A percentile compares a stretch with the other conserved stretches of the same genome.
phyloP scores from a whole-genome alignment of 2,329 filamentous ascomycete species.

The Fusarium sp. region DNA sequence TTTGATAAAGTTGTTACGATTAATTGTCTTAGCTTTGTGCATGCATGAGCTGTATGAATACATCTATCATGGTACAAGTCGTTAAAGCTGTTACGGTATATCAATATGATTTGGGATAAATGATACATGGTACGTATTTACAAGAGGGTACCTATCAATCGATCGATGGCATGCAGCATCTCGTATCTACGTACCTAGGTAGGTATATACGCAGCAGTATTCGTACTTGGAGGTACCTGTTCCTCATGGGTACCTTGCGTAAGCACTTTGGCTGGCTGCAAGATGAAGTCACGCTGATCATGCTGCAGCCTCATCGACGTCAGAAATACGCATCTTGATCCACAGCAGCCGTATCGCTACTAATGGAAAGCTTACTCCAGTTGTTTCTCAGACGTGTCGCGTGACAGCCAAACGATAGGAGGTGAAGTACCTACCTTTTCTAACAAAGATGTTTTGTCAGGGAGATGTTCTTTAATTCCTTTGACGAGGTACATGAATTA shows the following conservation, averaged over 20 bases:
- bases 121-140: slow-evolving; percentile 28
- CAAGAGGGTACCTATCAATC: slow-evolving; percentile 19
- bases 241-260: slow-evolving; percentile 37
- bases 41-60: slow-evolving; percentile 40
- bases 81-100: background rate
- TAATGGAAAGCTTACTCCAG: background rate
- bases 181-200: no score
- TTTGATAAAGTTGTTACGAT: slow-evolving; percentile 21
- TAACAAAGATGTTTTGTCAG: background rate
- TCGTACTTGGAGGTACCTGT: slow-evolving; percentile 10
- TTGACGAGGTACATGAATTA: slow-evolving; percentile 11
- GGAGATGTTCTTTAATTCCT: slow-evolving; percentile 1
- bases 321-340: slow-evolving; percentile 24
- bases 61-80: slow-evolving; percentile 12
- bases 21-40: slow-evolving; percentile 26
- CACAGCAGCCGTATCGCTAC: background rate
- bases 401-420: slow-evolving; percentile 9
- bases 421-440: background rate
- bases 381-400: slow-evolving; percentile 8
- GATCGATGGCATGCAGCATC: slow-evolving; percentile 22
- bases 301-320: slow-evolving; percentile 27
- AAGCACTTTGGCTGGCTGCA: slow-evolving; percentile 32
- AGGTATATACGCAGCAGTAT: no score
- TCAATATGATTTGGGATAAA: background rate
- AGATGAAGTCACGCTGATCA: slow-evolving; percentile 42